These are phyloP conservation scores for Tulasnella sp. DNA, from an alignment of 768 basidiomycete genomes.

Conservation along the genomic window DNA sequence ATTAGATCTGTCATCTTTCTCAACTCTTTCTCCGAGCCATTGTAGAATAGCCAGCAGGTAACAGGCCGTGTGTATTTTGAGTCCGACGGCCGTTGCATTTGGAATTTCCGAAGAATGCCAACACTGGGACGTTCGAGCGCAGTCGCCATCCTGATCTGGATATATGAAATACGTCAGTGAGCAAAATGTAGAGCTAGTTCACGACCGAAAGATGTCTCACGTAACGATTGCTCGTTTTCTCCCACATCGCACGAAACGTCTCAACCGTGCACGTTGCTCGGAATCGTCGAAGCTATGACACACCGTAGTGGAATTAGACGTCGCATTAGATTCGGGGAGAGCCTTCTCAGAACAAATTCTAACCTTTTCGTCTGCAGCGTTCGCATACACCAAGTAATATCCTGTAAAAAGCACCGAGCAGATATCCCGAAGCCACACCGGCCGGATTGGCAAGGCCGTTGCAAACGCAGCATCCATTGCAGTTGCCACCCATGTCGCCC, in stretches of 20 bases:
- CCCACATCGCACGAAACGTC: constrained; percentile 93
- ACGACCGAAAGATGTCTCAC: constrained; percentile 32
- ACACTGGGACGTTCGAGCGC: constrained; percentile 45
- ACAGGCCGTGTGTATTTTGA: constrained; percentile 77
- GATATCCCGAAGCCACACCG: constrained; percentile 83
- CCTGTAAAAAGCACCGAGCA: constrained; percentile 73
- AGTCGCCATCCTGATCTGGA: constrained; percentile 56
- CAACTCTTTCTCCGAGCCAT: constrained; percentile 52
- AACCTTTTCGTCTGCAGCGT: constrained; percentile 94
- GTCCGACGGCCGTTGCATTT: constrained; percentile 67
- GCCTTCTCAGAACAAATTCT: constrained; percentile 21
- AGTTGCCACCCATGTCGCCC: constrained; percentile 89
- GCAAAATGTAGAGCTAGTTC: background rate
- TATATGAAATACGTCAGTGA: constrained; percentile 5
- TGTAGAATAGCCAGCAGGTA: constrained; percentile 72
- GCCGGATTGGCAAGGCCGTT: constrained; percentile 84
- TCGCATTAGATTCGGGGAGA: background rate
- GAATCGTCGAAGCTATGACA: constrained; percentile 67
- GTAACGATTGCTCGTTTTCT: constrained; percentile 90
- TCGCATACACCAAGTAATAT: constrained; percentile 84
- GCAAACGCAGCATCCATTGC: constrained; percentile 97
- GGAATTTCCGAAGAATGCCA: constrained; percentile 56
- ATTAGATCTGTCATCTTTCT: constrained; percentile 65
- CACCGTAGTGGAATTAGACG: background rate
- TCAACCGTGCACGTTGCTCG: constrained; percentile 91